phyloP scores from a whole-genome alignment of 2,329 filamentous ascomycete species.

The Akanthomyces lecanii region DNA sequence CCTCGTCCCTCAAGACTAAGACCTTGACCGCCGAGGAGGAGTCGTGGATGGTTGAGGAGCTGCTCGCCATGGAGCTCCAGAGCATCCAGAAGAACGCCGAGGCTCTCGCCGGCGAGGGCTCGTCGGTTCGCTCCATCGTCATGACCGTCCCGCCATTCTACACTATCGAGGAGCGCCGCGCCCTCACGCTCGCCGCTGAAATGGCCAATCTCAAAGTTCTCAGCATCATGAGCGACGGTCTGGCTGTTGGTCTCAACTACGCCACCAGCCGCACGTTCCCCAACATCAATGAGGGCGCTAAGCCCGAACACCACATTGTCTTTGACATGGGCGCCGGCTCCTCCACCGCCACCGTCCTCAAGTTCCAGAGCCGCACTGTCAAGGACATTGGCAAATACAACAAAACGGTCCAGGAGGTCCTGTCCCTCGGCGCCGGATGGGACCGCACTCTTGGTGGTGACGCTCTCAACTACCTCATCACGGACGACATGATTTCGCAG shows the following conservation, averaged over 20 bases:
- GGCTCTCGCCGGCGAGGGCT: slow-evolving; percentile 69
- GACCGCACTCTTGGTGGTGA: slow-evolving; percentile 89
- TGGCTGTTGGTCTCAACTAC: slow-evolving; percentile 93
- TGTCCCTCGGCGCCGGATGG: slow-evolving; percentile 81
- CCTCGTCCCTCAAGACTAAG: slow-evolving; percentile 77
- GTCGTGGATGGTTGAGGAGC: slow-evolving; percentile 78
- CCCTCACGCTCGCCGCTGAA: slow-evolving; percentile 77
- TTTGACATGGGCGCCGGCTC: slow-evolving; percentile 98
- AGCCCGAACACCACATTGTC: slow-evolving; percentile 86
- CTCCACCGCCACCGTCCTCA: slow-evolving; percentile 82
- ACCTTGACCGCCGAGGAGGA: slow-evolving; percentile 59
- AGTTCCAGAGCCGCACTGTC: slow-evolving; percentile 81
- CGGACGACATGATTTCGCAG: slow-evolving; percentile 81
- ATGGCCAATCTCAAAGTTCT: slow-evolving; percentile 85
- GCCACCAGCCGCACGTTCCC: slow-evolving; percentile 89
- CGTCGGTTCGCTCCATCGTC: slow-evolving; percentile 72
- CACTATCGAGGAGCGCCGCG: slow-evolving; percentile 83
- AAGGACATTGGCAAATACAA: slow-evolving; percentile 93
- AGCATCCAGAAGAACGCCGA: slow-evolving; percentile 89
- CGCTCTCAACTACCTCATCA: slow-evolving; percentile 77
- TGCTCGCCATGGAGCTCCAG: slow-evolving; percentile 93
- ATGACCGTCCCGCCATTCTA: slow-evolving; percentile 90
- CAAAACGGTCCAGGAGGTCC: slow-evolving; percentile 95
- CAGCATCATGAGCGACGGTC: slow-evolving; percentile 78
- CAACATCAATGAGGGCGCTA: slow-evolving; percentile 72